Base-by-base conservation (phyloP, 2,329 filamentous ascomycete genomes). In the Fusarium sacchari region DNA sequence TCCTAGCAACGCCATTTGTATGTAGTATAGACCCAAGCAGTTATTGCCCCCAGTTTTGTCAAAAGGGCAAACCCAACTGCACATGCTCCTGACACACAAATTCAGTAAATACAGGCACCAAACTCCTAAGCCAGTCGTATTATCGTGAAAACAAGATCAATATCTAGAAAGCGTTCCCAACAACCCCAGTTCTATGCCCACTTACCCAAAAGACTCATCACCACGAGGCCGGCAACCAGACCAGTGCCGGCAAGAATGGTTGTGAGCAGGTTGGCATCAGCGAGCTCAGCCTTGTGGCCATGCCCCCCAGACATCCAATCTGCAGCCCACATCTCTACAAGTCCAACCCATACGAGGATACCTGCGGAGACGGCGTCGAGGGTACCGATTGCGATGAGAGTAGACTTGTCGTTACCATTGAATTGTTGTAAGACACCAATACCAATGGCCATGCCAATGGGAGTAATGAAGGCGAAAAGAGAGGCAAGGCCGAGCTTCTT, bases 361-460 rank as follows among this genome's bases (percentile, higher is more conserved):
- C 93, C 93, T 0, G 93, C 92, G 2, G 90, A 93, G 15, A 95
- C 78, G 11, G 93, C 91, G 80, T 95, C 91, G 3, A 95, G 84
- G 0, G 92, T 94, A 1, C 92, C 93, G 40, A 95, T 89, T 6
- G 92, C 90, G 47, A 95, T 81, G 44, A 94, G 85, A 0, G 93
- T 95, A 4, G 86, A 85, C 7, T 86, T 87, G 74, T 93, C 88
- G 75, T 93, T 94, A 8, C 92, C 93, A 76, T 95, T 95, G 82
- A 94, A 95, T 14, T 85, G 80, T 42, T 91, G 82, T 34, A 95
- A 82, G 7, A 93, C 92, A 6, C 92, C 92, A 39, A 94, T 90
- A 2, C 93, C 93, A 67, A 96, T 94, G 1, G 90, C 92, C 93
- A 95, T 95, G 17, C 93, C 93, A 36, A 94, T 83, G 0, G 93